These are phyloP conservation scores for Suillus occidentalis DNA, from an alignment of 768 basidiomycete genomes.

Conservation along the genomic window DNA sequence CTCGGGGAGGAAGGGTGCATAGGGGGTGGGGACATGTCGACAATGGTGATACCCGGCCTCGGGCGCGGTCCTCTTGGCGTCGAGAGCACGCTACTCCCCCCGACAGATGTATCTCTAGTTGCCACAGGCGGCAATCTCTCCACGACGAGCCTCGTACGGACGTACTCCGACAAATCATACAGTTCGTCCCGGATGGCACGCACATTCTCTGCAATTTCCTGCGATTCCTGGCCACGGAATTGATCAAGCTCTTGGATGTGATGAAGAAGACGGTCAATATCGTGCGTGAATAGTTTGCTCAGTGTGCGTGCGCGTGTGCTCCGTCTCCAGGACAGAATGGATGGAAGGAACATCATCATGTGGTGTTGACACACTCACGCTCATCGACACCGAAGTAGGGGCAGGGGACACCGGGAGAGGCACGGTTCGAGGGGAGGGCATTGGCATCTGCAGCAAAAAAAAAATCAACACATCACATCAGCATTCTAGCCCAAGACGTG, in stretches of 20 bases:
- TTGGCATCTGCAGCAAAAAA: conserved; percentile 21
- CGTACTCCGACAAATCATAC: conserved; percentile 55
- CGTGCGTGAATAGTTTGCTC: conserved; percentile 49
- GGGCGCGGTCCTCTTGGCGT: conserved; percentile 28
- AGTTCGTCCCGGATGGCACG: conserved; percentile 71
- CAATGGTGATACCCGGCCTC: conserved; percentile 29
- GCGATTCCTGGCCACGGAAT: conserved; percentile 59
- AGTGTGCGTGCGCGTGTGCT: conserved; percentile 38
- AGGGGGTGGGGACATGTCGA: conserved; percentile 46
- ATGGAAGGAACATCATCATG: conserved; percentile 47
- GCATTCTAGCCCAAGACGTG: not conserved
- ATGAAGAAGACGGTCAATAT: conserved; percentile 50
- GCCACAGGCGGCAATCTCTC: conserved; percentile 21
- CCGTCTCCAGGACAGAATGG: conserved; percentile 45
- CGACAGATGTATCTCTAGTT: conserved; percentile 44
- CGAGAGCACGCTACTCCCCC: conserved; percentile 37
- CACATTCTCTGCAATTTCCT: conserved; percentile 65
- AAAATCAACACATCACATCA: conserved; percentile 20
- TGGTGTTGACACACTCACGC: conserved; percentile 53
- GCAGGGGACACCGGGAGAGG: conserved; percentile 32
- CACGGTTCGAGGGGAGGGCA: conserved; percentile 30
- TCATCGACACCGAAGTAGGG: conserved; percentile 42
- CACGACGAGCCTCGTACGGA: conserved; percentile 41
- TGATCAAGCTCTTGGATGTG: conserved; percentile 65
- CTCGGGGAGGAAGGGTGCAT: conserved; percentile 40